These are phyloP conservation scores for Pistacia atlantica DNA, from an alignment of 345 rosid genomes.

Conservation along the genomic window DNA sequence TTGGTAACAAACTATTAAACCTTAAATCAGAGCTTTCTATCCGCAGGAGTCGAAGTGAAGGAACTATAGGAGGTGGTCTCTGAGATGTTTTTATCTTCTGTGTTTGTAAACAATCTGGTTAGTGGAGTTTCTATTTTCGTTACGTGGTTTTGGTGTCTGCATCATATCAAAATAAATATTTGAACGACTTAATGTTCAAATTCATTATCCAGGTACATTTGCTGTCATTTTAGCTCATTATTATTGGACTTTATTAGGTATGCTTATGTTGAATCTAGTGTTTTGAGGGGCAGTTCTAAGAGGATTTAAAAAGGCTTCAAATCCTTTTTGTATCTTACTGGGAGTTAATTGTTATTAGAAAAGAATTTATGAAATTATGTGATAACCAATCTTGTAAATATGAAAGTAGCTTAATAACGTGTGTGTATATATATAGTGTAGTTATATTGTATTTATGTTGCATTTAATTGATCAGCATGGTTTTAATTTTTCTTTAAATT, in stretches of 20 bases:
- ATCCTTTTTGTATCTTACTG: not conserved
- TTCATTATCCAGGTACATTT: not conserved
- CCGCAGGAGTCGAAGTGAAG: conserved; percentile 78
- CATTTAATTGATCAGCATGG: no score
- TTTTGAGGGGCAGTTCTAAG: not conserved
- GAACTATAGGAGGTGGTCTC: conserved; percentile 47
- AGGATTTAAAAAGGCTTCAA: not conserved
- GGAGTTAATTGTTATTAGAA: not conserved
- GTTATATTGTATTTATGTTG: no score
- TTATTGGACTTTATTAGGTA: not conserved
- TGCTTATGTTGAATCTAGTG: not conserved
- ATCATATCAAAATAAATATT: not conserved
- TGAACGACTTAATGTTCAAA: not conserved
- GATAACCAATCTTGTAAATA: not conserved
- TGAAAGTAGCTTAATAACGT: not conserved
- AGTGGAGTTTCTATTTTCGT: conserved; percentile 2
- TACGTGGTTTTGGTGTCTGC: not conserved
- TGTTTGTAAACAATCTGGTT: not conserved
- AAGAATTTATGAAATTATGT: not conserved
- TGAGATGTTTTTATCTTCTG: conserved; percentile 29
- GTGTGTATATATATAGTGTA: no score
- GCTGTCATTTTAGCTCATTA: not conserved
- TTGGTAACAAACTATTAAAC: conserved; percentile 46
- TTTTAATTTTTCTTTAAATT: no score
- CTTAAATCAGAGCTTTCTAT: conserved; percentile 56